Evolutionary conservation across 345 rosid species (phyloP), one percentile per base, ranked within the genome.

Genomic region (Mercurialis annua): DNA sequence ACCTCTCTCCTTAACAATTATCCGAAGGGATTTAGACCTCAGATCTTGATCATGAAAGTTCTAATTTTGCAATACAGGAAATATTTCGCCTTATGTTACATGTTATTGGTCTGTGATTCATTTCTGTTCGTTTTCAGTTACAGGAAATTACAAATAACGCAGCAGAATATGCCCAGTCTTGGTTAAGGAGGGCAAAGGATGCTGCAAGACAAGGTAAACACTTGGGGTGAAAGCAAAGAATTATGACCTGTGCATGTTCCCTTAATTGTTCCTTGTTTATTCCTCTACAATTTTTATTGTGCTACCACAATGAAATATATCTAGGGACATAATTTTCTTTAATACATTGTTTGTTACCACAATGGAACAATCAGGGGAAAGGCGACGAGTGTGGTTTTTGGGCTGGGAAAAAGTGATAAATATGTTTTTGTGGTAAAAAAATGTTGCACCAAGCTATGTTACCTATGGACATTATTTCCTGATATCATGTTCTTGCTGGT

Each of bases 131-230:
- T 57, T 70, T 82, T 61, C 92, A 94, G 99, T 77, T 94, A 70
- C 84, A 70, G 73, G 91, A 86, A 59, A 40, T 80, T 76, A 77
- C 95, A 47, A 81, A 42, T 63, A 87, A 71, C 52, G 87, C 90
- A 38, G 89, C 90, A 20, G 83, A 74, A 78, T 80, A 78, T 78
- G 87, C 96, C 67, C 84, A 34, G 68, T 72, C 85, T 33, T 87
- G 99, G 97, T 77, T 94, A 71, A 78, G 73, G 44, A 76, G 81
- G 69, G 92, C 86, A 65, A 89, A 73, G 73, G 91, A 84, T 73
- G 87, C 87, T 43, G 83, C 90, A 59, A 77, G 87, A 80, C 87
- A 69, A 66, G 96, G 96, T 86, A 73, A 75, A 65, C 43, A 43
- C 56, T 17, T 44, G n/a, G 51, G 12, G 14, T 20, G 27, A 5